phyloP scores from a whole-genome alignment of 2,329 filamentous ascomycete species.

The Pestalotiopsis sp. region DNA sequence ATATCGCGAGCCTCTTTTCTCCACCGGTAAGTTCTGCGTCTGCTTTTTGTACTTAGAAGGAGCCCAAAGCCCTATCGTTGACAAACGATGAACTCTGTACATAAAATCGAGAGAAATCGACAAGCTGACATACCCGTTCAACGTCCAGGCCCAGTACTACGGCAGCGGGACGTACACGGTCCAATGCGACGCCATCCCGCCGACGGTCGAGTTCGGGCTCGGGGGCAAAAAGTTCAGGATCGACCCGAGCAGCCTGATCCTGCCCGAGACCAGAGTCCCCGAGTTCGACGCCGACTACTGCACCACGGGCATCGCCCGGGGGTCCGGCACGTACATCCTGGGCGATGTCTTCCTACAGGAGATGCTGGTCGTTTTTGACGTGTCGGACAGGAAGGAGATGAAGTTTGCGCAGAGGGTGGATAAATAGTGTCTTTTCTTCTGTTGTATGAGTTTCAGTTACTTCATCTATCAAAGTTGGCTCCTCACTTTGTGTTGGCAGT shows the following conservation, averaged over 20 bases:
- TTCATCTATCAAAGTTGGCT: not conserved
- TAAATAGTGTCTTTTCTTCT: not conserved
- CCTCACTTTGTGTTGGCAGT: too few relatives aligned
- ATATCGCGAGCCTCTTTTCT: slow-evolving; percentile 31
- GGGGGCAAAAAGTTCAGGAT: slow-evolving; percentile 31
- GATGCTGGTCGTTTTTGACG: slow-evolving; percentile 31
- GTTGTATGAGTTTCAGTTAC: not conserved
- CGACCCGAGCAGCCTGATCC: slow-evolving; percentile 33
- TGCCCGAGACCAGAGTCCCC: slow-evolving; percentile 28
- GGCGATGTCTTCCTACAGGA: slow-evolving; percentile 29
- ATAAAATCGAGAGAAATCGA: not conserved
- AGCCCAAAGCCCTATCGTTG: not conserved
- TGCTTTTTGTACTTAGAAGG: not conserved
- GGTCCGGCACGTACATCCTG: slow-evolving; percentile 22
- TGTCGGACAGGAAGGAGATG: slow-evolving; percentile 32
- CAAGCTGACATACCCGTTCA: not conserved
- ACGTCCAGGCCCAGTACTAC: slow-evolving; percentile 13
- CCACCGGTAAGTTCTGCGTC: slow-evolving; percentile 20
- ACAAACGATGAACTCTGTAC: not conserved
- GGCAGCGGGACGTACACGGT: slow-evolving; percentile 27
- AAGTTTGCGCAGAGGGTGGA: slow-evolving; percentile 30
- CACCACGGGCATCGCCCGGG: slow-evolving; percentile 27
- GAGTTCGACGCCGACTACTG: slow-evolving; percentile 26
- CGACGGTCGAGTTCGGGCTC: slow-evolving; percentile 30
- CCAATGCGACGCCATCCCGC: slow-evolving; percentile 30